Evolutionary conservation across 495 filamentous ascomycete genomes (phyloP).

Genomic region (Podospora comata): DNA sequence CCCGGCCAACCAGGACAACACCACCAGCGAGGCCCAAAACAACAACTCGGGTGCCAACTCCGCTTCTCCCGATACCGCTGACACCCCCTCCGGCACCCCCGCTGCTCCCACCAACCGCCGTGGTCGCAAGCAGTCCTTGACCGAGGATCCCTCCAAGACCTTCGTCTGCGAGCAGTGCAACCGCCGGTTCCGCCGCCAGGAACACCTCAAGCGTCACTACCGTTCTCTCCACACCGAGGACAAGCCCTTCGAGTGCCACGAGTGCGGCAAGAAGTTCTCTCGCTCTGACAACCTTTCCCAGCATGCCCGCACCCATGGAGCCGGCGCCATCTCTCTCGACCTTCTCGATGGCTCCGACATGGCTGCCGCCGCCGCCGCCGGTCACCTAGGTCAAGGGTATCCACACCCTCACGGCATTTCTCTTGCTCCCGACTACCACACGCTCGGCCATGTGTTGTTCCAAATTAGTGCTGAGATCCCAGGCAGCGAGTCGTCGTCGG

Average conservation of each 20-base stretch:
- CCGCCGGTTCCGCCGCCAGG: conserved; percentile 95
- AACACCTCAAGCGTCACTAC: conserved; percentile 98
- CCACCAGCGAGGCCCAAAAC: conserved; percentile 24
- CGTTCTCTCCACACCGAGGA: conserved; percentile 96
- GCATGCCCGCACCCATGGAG: conserved; percentile 91
- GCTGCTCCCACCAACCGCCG: conserved; percentile 79
- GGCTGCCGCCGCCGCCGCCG: conserved; percentile 25
- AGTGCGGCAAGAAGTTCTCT: conserved; percentile 99
- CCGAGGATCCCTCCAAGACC: conserved; percentile 96
- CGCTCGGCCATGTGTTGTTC: conserved; percentile 70
- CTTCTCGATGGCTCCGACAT: conserved; percentile 72
- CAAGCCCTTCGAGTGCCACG: conserved; percentile 95
- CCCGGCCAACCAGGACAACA: conserved; percentile 28
- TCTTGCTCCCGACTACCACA: conserved; percentile 55
- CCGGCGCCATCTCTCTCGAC: conserved; percentile 84
- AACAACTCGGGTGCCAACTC: conserved; percentile 28
- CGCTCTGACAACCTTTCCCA: conserved; percentile 96
- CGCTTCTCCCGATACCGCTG: conserved; percentile 25
- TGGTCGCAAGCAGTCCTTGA: conserved; percentile 96
- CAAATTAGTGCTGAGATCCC: conserved; percentile 67
- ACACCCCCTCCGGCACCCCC: conserved; percentile 34
- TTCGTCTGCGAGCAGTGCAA: conserved; percentile 96
- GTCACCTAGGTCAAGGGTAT: conserved; percentile 11
- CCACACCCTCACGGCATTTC: conserved; percentile 25
- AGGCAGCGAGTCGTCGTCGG: conserved; percentile 55